Conservation (phyloP, 305 asterid species). For the Fraxinus nigra region DNA sequence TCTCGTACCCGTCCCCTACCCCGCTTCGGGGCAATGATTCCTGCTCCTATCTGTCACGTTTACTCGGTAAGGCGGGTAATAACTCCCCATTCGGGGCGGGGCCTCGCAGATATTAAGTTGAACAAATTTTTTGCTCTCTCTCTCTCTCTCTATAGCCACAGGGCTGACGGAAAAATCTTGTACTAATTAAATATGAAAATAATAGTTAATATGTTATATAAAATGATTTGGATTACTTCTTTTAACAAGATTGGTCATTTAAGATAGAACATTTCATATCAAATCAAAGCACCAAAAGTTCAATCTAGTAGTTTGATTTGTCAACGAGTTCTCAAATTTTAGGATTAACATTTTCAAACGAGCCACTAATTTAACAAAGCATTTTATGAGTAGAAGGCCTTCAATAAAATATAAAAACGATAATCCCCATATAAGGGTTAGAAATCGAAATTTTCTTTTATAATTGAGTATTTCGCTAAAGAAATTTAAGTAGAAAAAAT, state of each 20-base stretch:
- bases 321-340: background rate
- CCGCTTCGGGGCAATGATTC: too few relatives aligned
- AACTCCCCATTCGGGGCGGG: too few relatives aligned
- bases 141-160: too few relatives aligned
- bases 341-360: background rate
- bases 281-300: background rate
- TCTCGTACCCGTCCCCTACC: too few relatives aligned
- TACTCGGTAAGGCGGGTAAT: too few relatives aligned
- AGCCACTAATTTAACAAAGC: background rate
- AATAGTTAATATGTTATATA: too few relatives aligned
- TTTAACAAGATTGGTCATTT: too few relatives aligned
- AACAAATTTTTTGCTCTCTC: too few relatives aligned
- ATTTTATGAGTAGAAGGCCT: background rate
- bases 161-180: background rate
- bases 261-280: background rate
- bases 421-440: background rate
- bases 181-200: background rate
- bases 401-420: background rate
- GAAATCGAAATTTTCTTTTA: background rate
- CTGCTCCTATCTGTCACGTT: too few relatives aligned
- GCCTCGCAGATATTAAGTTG: too few relatives aligned
- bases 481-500: background rate
- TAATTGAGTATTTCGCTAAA: background rate
- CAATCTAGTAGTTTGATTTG: background rate
- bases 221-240: background rate